phyloP scores from a whole-genome alignment of 345 rosid species.

The Noccaea bulbosa region DNA sequence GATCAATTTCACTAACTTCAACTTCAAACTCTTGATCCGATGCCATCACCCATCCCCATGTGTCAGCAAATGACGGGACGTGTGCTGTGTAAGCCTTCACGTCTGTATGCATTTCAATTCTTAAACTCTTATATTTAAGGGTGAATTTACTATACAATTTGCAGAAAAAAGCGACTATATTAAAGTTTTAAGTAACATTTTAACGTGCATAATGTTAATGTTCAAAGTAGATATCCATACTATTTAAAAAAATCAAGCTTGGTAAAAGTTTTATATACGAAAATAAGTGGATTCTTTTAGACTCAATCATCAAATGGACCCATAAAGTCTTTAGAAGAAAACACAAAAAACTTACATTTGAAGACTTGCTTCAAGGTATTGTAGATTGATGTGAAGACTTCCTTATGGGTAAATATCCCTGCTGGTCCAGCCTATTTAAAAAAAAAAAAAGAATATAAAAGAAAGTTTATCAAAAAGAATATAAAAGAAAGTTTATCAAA shows the following conservation, averaged over 20 bases:
- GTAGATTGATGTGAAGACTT: constrained; percentile 88
- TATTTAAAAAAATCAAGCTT: too few relatives aligned
- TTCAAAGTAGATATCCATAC: too few relatives aligned
- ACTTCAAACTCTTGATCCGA: constrained; percentile 72
- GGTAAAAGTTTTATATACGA: too few relatives aligned
- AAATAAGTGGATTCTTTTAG: background rate
- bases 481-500: background rate
- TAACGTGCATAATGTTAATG: too few relatives aligned
- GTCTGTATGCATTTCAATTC: constrained; percentile 48
- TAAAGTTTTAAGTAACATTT: too few relatives aligned
- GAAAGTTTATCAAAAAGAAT: background rate
- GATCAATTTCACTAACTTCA: constrained; percentile 68
- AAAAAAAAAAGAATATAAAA: background rate
- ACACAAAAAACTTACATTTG: constrained; percentile 59
- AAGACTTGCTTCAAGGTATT: constrained; percentile 88
- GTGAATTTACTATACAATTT: too few relatives aligned
- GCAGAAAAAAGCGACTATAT: too few relatives aligned
- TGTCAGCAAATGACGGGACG: constrained; percentile 93
- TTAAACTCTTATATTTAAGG: too few relatives aligned
- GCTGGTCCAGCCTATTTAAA: constrained; percentile 87
- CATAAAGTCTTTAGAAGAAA: background rate
- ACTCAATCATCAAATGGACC: background rate
- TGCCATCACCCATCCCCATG: constrained; percentile 99
- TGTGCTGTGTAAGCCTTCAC: constrained; percentile 89
- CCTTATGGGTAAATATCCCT: constrained; percentile 89